These are phyloP conservation scores for Glarea lozoyensis DNA, from an alignment of 495 filamentous ascomycete species.

Conservation along the genomic window DNA sequence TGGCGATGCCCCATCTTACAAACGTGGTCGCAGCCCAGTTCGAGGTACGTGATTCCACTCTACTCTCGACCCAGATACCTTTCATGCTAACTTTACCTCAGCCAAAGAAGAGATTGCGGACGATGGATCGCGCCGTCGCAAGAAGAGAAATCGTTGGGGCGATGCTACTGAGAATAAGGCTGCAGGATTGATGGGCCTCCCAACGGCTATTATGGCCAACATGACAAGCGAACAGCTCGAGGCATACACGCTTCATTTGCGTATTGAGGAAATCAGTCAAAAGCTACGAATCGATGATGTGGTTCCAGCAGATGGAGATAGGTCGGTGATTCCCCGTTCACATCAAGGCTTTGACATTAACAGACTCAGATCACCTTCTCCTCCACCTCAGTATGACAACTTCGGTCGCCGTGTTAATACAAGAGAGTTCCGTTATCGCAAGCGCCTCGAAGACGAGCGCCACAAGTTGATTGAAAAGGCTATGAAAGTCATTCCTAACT, in stretches of 20 bases:
- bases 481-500: conserved; percentile 97
- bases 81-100: conserved; percentile 18
- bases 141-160: conserved; percentile 98
- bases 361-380: conserved; percentile 73
- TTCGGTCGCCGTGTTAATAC: conserved; percentile 98
- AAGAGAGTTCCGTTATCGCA: conserved; percentile 93
- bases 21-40: conserved; percentile 66
- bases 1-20: conserved; percentile 34
- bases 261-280: conserved; percentile 97
- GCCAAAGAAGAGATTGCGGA: conserved; percentile 28
- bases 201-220: conserved; percentile 88
- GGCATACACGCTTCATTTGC: conserved; percentile 88
- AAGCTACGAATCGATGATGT: conserved; percentile 98
- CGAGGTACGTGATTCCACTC: conserved; percentile 28
- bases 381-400: conserved; percentile 95
- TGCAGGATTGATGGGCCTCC: conserved; percentile 92
- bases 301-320: conserved; percentile 86
- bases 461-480: conserved; percentile 97
- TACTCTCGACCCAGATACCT: neutral
- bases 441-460: conserved; percentile 93
- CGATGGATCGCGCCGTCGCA: conserved; percentile 74
- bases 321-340: conserved; percentile 44
- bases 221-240: conserved; percentile 98
- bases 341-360: conserved; percentile 15
- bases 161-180: conserved; percentile 95